phyloP scores from a whole-genome alignment of 352 stramenopile genomes.

The Globisporangium carolinianum region DNA sequence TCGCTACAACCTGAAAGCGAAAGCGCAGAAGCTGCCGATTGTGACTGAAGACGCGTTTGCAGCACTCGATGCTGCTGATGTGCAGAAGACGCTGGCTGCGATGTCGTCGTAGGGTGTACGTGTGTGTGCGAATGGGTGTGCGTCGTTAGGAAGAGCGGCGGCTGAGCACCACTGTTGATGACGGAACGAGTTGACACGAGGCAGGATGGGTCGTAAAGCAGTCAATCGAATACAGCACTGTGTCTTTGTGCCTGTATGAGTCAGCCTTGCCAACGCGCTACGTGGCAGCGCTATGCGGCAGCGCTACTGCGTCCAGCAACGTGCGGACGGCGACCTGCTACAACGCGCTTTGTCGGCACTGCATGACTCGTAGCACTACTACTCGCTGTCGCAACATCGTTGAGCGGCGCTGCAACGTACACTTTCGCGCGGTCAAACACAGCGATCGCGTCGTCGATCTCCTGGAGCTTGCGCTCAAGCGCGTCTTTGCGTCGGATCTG shows the following conservation, averaged over 20 bases:
- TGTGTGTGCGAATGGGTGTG: too few species aligned
- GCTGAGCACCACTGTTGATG: background rate
- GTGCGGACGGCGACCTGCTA: too few species aligned
- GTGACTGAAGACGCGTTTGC: slow-evolving; percentile 70
- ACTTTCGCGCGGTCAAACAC: slow-evolving; percentile 85
- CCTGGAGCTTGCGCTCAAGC: slow-evolving; percentile 73
- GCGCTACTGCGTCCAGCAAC: too few species aligned
- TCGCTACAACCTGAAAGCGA: slow-evolving; percentile 96
- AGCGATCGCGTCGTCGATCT: slow-evolving; percentile 88
- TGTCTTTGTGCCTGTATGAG: too few species aligned
- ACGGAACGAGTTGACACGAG: background rate
- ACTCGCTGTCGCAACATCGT: background rate
- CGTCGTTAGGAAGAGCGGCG: too few species aligned
- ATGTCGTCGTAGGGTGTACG: slow-evolving; percentile 36
- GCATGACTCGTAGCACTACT: too few species aligned
- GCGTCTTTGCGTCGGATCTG: slow-evolving; percentile 79
- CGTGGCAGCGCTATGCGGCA: too few species aligned
- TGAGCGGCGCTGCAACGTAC: slow-evolving; percentile 50
- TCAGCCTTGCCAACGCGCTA: too few species aligned
- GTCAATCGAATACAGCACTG: background rate
- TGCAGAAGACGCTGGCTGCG: slow-evolving; percentile 60
- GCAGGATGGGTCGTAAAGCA: background rate
- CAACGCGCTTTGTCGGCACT: too few species aligned
- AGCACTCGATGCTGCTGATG: slow-evolving; percentile 38
- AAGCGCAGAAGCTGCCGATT: slow-evolving; percentile 80